A percentile compares a stretch with the other conserved stretches of the same genome.
phyloP scores from a whole-genome alignment of 371 early-diverging fungal genomes.

The Umbelopsis sp. region DNA sequence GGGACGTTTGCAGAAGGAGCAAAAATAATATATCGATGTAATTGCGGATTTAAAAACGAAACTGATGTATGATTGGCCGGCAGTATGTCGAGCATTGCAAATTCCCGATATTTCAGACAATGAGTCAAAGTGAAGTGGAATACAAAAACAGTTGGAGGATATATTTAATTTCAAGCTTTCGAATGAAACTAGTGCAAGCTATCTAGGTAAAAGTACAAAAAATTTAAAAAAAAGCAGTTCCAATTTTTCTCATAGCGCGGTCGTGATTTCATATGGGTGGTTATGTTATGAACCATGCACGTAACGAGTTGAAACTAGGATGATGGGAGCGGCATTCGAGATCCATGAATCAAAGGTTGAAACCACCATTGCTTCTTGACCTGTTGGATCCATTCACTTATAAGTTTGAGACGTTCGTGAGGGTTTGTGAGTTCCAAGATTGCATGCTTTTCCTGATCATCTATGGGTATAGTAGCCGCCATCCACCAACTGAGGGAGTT shows the following conservation, averaged over 20 bases:
- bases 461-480: constrained; percentile 16
- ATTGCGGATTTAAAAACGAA: too few relatives aligned
- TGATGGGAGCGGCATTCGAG: neutral
- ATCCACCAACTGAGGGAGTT: constrained; percentile 14
- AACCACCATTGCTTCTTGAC: constrained; percentile 12
- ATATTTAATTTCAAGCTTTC: neutral
- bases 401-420: neutral
- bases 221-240: neutral
- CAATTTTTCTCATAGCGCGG: neutral
- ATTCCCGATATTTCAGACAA: too few relatives aligned
- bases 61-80: too few relatives aligned
- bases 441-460: neutral
- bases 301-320: neutral
- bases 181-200: neutral
- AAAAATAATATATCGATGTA: too few relatives aligned
- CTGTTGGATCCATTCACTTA: constrained; percentile 1
- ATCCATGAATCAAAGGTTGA: neutral
- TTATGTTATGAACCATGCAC: too few relatives aligned
- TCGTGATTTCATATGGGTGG: neutral
- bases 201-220: neutral
- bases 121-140: too few relatives aligned
- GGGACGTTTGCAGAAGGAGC: too few relatives aligned
- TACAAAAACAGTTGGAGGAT: neutral
- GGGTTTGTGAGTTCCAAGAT: neutral
- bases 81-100: too few relatives aligned